Evolutionary conservation across 176 grass and related monocot species (phyloP), one percentile per base, ranked within the genome.

Genomic region (Oryza rufipogon): DNA sequence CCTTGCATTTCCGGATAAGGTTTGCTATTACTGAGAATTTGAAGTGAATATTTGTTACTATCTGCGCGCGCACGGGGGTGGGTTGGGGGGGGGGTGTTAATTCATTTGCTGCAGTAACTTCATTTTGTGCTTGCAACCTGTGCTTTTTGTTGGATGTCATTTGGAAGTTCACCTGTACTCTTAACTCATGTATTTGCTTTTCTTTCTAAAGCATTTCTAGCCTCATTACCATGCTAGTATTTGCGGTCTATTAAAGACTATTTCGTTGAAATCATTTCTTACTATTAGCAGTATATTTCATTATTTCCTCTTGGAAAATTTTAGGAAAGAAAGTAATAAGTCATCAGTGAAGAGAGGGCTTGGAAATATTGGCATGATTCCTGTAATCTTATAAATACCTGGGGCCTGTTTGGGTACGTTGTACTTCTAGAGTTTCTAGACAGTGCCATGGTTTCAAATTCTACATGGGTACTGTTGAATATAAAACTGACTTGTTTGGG

Each of bases 1-100:
- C 34, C 91, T 94, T 86, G 52, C 77, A 74, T 87, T 99, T 87
- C 96, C 93, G 6, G 93, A 96, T 89, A 99, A 99, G 96, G 96
- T 99, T 91, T 89, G 96, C 79, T 86, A 58, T 9, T 26, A 63
- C 64, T 68, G 25, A 71, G 75, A 58, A 2, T 44, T 83, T 67
- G 17, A 17, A 75, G 19, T 78, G 6, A 33, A 28, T 51, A 41
- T 51, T 15, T 61, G 2, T 42, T 42, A 74, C 74, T 3, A 65
- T 78, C 49, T 32, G 30, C 30, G 30, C 2, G 30, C 30, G 30
- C 30, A 2, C 2, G 30, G 30, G 30, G 30, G 30, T 32, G 30
- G 30, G 30, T 32, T 32, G 2, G 39, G 39, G 39, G 38, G 81
- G 33, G 45, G 74, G 34, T 32, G 38, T 4, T 72, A 72, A 32